These are phyloP conservation scores for Xylariaceae sp. DNA, from an alignment of 2,329 filamentous ascomycete genomes.

Conservation along the genomic window DNA sequence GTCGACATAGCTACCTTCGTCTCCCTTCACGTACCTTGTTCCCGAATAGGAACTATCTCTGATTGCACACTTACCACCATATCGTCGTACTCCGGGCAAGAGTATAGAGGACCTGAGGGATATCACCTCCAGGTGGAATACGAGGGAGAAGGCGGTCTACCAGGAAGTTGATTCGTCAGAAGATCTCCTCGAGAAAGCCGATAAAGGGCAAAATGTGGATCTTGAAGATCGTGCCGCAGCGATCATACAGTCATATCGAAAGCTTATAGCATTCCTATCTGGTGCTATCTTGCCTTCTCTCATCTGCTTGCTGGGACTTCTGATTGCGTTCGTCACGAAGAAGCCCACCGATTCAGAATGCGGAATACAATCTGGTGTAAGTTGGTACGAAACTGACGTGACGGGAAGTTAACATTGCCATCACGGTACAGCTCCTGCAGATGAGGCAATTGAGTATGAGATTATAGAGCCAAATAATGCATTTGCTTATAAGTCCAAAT, in stretches of 20 bases:
- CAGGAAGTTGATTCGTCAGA: background rate
- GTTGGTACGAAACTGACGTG: background rate
- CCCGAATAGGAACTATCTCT: too few species aligned
- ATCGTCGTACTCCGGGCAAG: too few species aligned
- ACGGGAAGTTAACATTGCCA: background rate
- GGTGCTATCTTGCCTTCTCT: background rate
- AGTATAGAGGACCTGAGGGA: background rate
- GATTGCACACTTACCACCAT: too few species aligned
- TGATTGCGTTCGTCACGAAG: background rate
- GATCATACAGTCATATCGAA: background rate
- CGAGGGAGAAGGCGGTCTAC: background rate
- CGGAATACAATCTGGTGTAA: constrained; percentile 13
- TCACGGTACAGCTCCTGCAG: constrained; percentile 5
- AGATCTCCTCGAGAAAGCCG: background rate
- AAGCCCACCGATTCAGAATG: constrained; percentile 5
- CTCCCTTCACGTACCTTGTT: too few species aligned
- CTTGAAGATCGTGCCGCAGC: background rate
- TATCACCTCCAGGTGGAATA: background rate
- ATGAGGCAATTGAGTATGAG: constrained; percentile 12
- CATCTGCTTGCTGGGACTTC: background rate
- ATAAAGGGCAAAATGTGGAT: too few species aligned
- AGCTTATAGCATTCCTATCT: background rate
- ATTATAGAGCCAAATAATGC: constrained; percentile 6
- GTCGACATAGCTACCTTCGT: too few species aligned
- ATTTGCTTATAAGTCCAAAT: constrained; percentile 11